Base-by-base conservation (phyloP, 345 rosid genomes). In the Litchi chinensis region DNA sequence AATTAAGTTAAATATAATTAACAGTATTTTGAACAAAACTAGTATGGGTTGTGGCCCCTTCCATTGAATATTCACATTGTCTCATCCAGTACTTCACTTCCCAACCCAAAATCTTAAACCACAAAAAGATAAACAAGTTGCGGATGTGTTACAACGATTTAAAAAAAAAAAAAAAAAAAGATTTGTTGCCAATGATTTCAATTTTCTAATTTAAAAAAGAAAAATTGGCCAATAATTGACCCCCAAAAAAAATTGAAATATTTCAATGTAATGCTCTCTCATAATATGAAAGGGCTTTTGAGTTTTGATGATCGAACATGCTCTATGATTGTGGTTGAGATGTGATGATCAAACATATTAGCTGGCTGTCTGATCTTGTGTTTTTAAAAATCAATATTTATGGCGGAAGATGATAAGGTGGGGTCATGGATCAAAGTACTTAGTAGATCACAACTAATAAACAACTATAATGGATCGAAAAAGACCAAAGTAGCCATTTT, bases 241-340 rank as follows among this genome's bases (percentile, higher is more conserved):
- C n/a, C n/a, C 73, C n/a, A 15, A 40, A n/a, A n/a, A n/a, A n/a
- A n/a, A n/a, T 16, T 46, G 37, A 52, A 22, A 56, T 21, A 22
- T 70, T 68, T 18, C 28, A 68, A 41, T 48, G 21, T 1, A 24
- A 37, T 18, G 11, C 9, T 11, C 43, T 62, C 56, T 62, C 28
- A 62, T 13, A 62, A 60, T 63, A 44, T 74, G 70, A 63, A 74
- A 24, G 26, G 44, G 16, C 26, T 75, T 75, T 32, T 54, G 44
- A 28, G 8, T 4, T 59, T 41, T 43, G 54, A n/a, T 10, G 32
- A 75, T 65, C 44, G 65, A 64, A 46, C 19, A 13, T 46, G 9
- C 5, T 21, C 8, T 21, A 19, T 64, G 10, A 67, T 67, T 50
- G 5, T 57, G 3, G 65, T 39, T 56, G 76, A 8, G 16, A 72